Conservation (phyloP, 1,284 basidiomycete species). For the Austropuccinia psidii region DNA sequence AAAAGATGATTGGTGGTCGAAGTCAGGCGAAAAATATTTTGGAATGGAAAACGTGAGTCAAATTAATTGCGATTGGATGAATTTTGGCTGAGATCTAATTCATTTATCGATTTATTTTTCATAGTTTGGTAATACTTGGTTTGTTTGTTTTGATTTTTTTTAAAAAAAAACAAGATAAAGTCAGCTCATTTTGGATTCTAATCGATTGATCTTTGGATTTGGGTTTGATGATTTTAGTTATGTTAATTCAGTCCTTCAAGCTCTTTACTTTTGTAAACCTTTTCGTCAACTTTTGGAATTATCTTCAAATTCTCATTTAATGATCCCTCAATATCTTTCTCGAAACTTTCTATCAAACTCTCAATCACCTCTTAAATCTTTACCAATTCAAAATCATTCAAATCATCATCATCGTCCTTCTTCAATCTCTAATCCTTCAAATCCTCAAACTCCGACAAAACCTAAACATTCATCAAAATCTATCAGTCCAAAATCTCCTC, state of each 20-base stretch:
- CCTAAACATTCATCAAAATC: slow-evolving; percentile 48
- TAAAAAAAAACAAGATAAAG: too few species aligned
- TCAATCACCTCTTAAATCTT: slow-evolving; percentile 1
- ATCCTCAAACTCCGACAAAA: too few species aligned
- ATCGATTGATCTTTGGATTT: too few species aligned
- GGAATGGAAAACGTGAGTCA: slow-evolving; percentile 81
- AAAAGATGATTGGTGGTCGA: slow-evolving; percentile 20
- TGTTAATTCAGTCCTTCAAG: slow-evolving; percentile 93
- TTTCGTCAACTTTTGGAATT: slow-evolving; percentile 64
- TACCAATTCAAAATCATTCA: slow-evolving; percentile 17
- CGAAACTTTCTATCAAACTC: too few species aligned
- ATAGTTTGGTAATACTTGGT: slow-evolving; percentile 80
- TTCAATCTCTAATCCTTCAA: slow-evolving; percentile 41
- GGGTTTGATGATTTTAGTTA: slow-evolving; percentile 57
- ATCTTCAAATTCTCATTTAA: slow-evolving; percentile 51
- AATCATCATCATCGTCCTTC: slow-evolving; percentile 16
- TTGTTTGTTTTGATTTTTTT: too few species aligned
- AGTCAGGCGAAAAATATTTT: slow-evolving; percentile 54
- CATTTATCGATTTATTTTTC: slow-evolving; percentile 27
- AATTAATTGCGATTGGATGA: background rate
- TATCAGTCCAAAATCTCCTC: slow-evolving; percentile 53
- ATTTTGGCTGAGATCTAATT: too few species aligned
- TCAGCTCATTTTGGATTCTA: too few species aligned
- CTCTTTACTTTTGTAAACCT: slow-evolving; percentile 79
- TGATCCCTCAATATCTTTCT: slow-evolving; percentile 26